A percentile compares a stretch with the other conserved stretches of the same genome.
These are phyloP conservation scores for Coemansia sp. DNA, from an alignment of 192 early-diverging fungal genomes.

Conservation along the genomic window DNA sequence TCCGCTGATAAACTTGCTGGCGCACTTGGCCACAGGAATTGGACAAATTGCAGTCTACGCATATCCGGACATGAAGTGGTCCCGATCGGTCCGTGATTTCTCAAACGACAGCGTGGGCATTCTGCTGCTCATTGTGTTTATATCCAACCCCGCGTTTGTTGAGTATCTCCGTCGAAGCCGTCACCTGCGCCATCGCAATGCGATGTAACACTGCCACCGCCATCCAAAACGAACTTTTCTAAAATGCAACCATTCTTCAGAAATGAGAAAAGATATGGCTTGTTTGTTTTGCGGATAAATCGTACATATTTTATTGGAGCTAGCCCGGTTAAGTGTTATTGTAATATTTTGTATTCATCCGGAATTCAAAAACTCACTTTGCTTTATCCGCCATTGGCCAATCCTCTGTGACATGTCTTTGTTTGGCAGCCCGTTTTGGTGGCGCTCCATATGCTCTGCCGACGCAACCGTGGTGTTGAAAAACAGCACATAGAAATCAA, in stretches of 20 bases:
- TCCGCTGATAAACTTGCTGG: constrained; percentile 48
- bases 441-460: neutral
- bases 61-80: constrained; percentile 44
- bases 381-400: constrained; percentile 44
- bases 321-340: neutral
- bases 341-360: neutral
- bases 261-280: too few species aligned
- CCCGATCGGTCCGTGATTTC: constrained; percentile 46
- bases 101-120: constrained; percentile 55
- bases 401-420: constrained; percentile 40
- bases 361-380: neutral
- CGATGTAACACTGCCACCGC: neutral
- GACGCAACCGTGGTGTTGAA: constrained; percentile 37
- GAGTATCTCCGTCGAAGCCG: constrained; percentile 32
- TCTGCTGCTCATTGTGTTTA: constrained; percentile 48
- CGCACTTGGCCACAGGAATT: constrained; percentile 43
- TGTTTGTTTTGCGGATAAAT: constrained; percentile 3
- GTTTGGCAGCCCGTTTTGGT: constrained; percentile 34
- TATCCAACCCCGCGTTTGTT: constrained; percentile 55
- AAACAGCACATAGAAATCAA: constrained; percentile 52
- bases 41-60: constrained; percentile 53
- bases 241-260: too few species aligned
- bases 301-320: neutral
- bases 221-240: neutral
- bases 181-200: constrained; percentile 11